Percentiles rank a stretch among this genome's conserved stretches.
Evolutionary conservation across 148 eudicot genomes (phyloP).

Genomic region (Vaccinium macrocarpon): DNA sequence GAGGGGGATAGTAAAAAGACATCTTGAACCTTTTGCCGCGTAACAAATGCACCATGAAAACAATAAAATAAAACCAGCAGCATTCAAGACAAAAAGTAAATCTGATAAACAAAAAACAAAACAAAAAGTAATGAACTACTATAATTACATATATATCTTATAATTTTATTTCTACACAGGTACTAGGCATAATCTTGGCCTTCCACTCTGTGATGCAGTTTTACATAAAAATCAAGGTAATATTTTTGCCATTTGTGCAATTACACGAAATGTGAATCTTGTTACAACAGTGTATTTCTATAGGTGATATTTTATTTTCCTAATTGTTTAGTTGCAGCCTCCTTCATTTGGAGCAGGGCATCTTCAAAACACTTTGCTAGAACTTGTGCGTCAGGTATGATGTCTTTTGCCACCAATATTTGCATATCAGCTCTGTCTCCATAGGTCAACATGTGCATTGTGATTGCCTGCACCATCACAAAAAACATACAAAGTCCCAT

Average conservation of each 20-base stretch:
- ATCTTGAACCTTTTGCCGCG: slow-evolving; percentile 25
- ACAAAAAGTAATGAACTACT: too few species aligned
- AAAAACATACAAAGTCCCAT: not conserved
- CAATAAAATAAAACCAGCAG: not conserved
- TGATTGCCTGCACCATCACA: slow-evolving; percentile 51
- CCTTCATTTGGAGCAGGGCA: slow-evolving; percentile 67
- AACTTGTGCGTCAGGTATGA: slow-evolving; percentile 52
- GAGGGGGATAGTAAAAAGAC: slow-evolving; percentile 40
- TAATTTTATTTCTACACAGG: too few species aligned
- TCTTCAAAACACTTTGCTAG: slow-evolving; percentile 67
- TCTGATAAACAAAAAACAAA: too few species aligned
- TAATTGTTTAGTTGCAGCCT: slow-evolving; percentile 16
- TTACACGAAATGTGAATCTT: not conserved
- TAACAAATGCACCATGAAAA: slow-evolving; percentile 5
- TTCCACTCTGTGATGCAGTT: too few species aligned
- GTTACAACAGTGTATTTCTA: not conserved
- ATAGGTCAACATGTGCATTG: slow-evolving; percentile 71
- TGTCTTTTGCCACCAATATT: slow-evolving; percentile 70
- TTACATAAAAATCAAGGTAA: too few species aligned
- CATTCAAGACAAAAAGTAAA: not conserved
- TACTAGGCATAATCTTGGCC: too few species aligned
- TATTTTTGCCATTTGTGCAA: not conserved
- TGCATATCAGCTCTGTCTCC: slow-evolving; percentile 68
- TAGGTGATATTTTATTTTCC: not conserved
- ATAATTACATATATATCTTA: too few species aligned